Base-by-base conservation (phyloP, 2,329 filamentous ascomycete genomes). In the Diaporthe sp. region DNA sequence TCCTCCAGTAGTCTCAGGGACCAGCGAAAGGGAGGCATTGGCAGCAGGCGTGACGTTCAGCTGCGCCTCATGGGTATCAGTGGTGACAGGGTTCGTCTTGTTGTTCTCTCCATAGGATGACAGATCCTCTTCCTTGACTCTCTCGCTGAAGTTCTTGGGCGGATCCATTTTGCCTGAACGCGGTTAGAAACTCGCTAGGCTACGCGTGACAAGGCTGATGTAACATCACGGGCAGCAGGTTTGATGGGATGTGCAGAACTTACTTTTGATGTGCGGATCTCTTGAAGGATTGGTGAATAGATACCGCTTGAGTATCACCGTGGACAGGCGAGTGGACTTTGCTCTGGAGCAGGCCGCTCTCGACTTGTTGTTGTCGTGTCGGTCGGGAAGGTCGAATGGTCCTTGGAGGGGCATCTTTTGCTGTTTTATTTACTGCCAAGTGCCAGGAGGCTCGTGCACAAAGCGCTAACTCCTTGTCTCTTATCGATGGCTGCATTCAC, bases 31-130 rank as follows among this genome's bases (percentile, higher is more conserved):
- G 15, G 6, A 47, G 44, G 44, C 0, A 3, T 47, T 4, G 44
- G 4, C 44, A 47, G 0, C 15, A 47, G 44, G 15, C 44, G 2
- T 47, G 4, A 4, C 4, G 28, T 4, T 51, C 20, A 12, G 0
- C 20, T 22, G 49, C 22, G 12, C 2, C 37, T 39, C 2, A 0
- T 51, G 7, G 37, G 37, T 12, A 39, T 2, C 37, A 1, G 37
- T 39, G 37, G 37, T 0, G 2, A 39, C 0, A 0, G 3, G 31
- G 8, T n/a, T 12, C 1, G 20, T n/a, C 1, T 53, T 1, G 10
- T 53, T 9, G 2, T 39, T 2, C 10, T 1, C 2, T 39, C 37
- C 37, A 39, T 39, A 2, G 10, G 37, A 39, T 39, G 37, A 2
- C 37, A 39, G 37, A 39, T 12, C 37, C 0, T 39, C 37, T 2